Evolutionary conservation across 257 asterid species (phyloP).

Genomic region (Salvia splendens): DNA sequence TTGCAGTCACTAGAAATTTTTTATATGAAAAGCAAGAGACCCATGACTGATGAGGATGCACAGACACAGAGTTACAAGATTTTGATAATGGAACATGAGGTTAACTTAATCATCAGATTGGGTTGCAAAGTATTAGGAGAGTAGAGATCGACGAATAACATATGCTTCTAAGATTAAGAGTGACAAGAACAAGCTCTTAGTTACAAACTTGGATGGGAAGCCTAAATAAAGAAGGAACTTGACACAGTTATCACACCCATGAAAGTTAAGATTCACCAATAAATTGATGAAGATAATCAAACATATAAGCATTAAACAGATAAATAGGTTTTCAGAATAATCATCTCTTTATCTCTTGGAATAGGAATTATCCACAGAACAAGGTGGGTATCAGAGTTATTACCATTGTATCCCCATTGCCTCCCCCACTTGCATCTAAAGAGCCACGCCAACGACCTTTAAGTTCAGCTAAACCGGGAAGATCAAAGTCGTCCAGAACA

Average conservation of each 20-base stretch:
- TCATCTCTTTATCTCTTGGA: not conserved
- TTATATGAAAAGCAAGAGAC: slow-evolving; percentile 8
- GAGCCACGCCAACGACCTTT: slow-evolving; percentile 94
- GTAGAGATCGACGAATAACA: not conserved
- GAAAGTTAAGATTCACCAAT: slow-evolving; percentile 28
- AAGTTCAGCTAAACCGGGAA: slow-evolving; percentile 98
- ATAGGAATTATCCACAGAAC: slow-evolving; percentile 22
- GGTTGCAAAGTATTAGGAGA: not conserved
- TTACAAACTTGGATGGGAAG: slow-evolving; percentile 15
- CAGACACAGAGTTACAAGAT: not conserved
- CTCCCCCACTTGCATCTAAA: slow-evolving; percentile 98
- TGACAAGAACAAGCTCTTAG: slow-evolving; percentile 16
- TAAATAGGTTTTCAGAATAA: slow-evolving; percentile 13
- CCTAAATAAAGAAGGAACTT: slow-evolving; percentile 20
- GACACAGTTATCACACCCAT: slow-evolving; percentile 24
- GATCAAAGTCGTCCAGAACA: slow-evolving; percentile 76
- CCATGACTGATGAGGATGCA: not conserved
- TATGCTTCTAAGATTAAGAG: slow-evolving; percentile 18
- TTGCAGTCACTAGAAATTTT: not conserved
- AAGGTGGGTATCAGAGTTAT: slow-evolving; percentile 28
- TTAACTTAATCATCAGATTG: not conserved
- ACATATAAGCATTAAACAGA: slow-evolving; percentile 23
- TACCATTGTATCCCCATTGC: slow-evolving; percentile 98
- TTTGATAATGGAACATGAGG: not conserved
- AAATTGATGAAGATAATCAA: slow-evolving; percentile 23